phyloP scores from a whole-genome alignment of 768 basidiomycete genomes.

The Pulveroboletus frians region DNA sequence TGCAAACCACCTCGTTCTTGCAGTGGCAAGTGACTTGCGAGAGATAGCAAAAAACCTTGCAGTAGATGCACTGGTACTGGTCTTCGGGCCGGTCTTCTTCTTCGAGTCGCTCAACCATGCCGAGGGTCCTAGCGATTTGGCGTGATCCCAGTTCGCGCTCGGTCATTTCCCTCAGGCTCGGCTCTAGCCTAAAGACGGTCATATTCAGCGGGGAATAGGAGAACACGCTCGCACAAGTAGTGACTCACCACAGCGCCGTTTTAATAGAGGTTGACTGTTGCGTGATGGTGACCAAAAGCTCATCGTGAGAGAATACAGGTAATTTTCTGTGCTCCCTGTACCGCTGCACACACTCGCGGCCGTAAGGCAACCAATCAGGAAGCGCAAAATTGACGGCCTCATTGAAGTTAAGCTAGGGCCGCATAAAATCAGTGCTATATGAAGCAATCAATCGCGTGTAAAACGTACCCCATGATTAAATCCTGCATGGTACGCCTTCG shows the following conservation, averaged over 20 bases:
- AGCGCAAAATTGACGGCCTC: conserved; percentile 98
- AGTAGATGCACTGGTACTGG: conserved; percentile 89
- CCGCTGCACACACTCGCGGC: conserved; percentile 80
- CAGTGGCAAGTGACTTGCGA: conserved; percentile 86
- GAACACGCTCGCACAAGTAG: conserved; percentile 6
- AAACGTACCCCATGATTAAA: conserved; percentile 93
- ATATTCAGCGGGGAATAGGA: conserved; percentile 19
- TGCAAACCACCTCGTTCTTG: conserved; percentile 74
- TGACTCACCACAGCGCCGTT: conserved; percentile 83
- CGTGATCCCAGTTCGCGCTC: conserved; percentile 75
- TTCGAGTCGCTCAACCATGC: conserved; percentile 66
- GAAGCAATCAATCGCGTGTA: conserved; percentile 24
- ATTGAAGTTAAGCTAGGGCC: conserved; percentile 86
- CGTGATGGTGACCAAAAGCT: conserved; percentile 96
- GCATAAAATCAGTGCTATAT: conserved; percentile 22
- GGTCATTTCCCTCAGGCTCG: conserved; percentile 83
- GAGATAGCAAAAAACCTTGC: conserved; percentile 93
- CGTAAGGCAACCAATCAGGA: conserved; percentile 89
- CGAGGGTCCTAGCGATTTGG: conserved; percentile 49
- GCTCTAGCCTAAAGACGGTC: conserved; percentile 59
- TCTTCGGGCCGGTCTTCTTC: conserved; percentile 84
- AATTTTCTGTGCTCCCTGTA: conserved; percentile 89
- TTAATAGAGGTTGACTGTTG: conserved; percentile 88
- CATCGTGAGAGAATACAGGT: conserved; percentile 98
- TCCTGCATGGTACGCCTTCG: conserved; percentile 95